These are phyloP conservation scores for Kodamaea kakaduensis DNA, from an alignment of 805 yeast species.

Conservation along the genomic window DNA sequence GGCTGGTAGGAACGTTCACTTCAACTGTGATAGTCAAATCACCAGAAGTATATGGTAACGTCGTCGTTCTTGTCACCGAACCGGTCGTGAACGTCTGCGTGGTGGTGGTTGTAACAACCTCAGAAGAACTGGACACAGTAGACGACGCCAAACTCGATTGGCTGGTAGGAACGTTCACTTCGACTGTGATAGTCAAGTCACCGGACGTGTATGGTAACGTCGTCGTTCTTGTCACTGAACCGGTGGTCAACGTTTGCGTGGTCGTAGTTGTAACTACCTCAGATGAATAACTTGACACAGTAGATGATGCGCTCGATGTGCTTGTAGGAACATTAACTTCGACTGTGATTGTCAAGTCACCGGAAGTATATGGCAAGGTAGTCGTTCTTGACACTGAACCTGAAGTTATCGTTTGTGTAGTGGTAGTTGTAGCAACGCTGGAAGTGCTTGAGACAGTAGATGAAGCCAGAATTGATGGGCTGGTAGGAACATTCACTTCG, in stretches of 20 bases:
- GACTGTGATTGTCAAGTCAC: slow-evolving; percentile 1
- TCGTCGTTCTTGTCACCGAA: slow-evolving; percentile 4
- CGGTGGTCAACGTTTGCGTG: slow-evolving; percentile 3
- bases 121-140: not conserved
- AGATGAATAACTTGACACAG: too few species aligned
- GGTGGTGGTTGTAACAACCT: not conserved
- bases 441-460: slow-evolving; percentile 4
- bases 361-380: not conserved
- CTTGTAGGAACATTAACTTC: slow-evolving; percentile 3
- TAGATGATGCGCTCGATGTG: not conserved
- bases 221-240: slow-evolving; percentile 3
- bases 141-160: not conserved
- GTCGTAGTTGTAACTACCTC: slow-evolving; percentile 1
- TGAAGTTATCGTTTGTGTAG: not conserved
- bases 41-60: slow-evolving; percentile 4
- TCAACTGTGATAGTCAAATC: slow-evolving; percentile 5
- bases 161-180: slow-evolving; percentile 4
- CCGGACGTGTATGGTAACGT: slow-evolving; percentile 6
- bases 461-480: not conserved
- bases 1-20: slow-evolving; percentile 2
- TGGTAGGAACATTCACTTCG: slow-evolving; percentile 4
- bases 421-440: not conserved
- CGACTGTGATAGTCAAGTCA: slow-evolving; percentile 7
- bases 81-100: slow-evolving; percentile 2
- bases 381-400: not conserved